phyloP scores from a whole-genome alignment of 768 basidiomycete species.

The Lentinula guzmanii region DNA sequence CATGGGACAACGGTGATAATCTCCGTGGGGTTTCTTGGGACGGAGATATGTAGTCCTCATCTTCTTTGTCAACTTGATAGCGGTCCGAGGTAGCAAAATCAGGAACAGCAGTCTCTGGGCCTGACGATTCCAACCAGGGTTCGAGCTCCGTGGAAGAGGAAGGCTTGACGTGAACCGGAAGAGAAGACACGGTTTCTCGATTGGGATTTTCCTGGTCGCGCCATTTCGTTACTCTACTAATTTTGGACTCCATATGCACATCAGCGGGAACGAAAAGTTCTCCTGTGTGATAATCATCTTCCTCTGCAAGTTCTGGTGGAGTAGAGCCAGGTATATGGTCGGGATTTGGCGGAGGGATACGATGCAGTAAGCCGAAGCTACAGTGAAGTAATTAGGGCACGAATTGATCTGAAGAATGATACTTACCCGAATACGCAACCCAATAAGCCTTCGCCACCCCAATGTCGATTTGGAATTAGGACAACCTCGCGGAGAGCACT shows the following conservation, averaged over 20 bases:
- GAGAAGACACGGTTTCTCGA: constrained; percentile 4
- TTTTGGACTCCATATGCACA: constrained; percentile 19
- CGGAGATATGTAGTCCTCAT: background rate
- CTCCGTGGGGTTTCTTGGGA: constrained; percentile 11
- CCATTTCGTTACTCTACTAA: constrained; percentile 15
- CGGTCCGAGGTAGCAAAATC: constrained; percentile 18
- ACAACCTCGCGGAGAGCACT: constrained; percentile 93
- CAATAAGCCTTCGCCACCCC: constrained; percentile 94
- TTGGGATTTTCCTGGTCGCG: constrained; percentile 14
- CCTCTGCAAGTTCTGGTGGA: constrained; percentile 50
- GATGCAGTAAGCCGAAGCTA: constrained; percentile 88
- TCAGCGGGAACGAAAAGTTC: constrained; percentile 74
- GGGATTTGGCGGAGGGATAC: constrained; percentile 76
- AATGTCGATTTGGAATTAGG: constrained; percentile 91
- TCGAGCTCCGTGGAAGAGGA: background rate
- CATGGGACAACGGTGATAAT: constrained; percentile 8
- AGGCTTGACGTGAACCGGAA: constrained; percentile 1
- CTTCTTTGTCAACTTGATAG: constrained; percentile 11
- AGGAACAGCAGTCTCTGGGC: constrained; percentile 1
- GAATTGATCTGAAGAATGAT: background rate
- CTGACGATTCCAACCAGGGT: background rate
- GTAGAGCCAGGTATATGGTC: constrained; percentile 51
- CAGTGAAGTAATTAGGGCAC: background rate
- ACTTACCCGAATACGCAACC: constrained; percentile 94
- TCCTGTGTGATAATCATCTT: constrained; percentile 53